These are phyloP conservation scores for Penicillium concentricum DNA, from an alignment of 2,329 filamentous ascomycete species.

Conservation along the genomic window DNA sequence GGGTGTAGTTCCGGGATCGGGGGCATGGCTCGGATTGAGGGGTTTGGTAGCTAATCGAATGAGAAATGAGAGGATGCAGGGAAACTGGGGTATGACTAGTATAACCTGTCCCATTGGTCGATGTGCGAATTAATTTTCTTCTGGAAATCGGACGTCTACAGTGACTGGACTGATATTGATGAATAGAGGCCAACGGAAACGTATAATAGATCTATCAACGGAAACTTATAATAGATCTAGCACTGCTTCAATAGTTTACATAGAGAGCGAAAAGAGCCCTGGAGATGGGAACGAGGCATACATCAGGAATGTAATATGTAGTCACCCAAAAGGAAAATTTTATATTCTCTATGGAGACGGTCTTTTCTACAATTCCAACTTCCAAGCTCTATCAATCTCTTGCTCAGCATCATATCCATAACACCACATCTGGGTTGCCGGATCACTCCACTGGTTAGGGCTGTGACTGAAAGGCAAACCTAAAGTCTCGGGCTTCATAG, in stretches of 20 bases:
- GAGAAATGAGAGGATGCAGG: background rate
- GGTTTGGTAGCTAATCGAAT: background rate
- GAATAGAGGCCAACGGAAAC: background rate
- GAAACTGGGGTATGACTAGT: background rate
- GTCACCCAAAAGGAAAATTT: background rate
- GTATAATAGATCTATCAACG: background rate
- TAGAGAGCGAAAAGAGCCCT: background rate
- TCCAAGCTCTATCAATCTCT: slow-evolving; percentile 36
- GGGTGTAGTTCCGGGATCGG: background rate
- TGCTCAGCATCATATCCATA: slow-evolving; percentile 51
- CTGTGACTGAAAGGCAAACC: slow-evolving; percentile 40
- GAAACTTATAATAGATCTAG: background rate
- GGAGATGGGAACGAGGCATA: background rate
- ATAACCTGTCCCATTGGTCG: background rate
- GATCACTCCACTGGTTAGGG: slow-evolving; percentile 52
- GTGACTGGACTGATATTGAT: background rate
- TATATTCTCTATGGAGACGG: background rate
- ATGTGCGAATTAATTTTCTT: background rate
- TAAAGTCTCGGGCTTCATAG: slow-evolving; percentile 44
- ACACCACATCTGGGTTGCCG: slow-evolving; percentile 47
- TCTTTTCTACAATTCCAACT: background rate
- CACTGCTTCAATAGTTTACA: background rate
- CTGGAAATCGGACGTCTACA: background rate
- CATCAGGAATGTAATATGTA: no score
- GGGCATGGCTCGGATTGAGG: background rate